These are phyloP conservation scores for Aureobasidium leucospermi DNA, from an alignment of 2,329 filamentous ascomycete genomes.

Conservation along the genomic window DNA sequence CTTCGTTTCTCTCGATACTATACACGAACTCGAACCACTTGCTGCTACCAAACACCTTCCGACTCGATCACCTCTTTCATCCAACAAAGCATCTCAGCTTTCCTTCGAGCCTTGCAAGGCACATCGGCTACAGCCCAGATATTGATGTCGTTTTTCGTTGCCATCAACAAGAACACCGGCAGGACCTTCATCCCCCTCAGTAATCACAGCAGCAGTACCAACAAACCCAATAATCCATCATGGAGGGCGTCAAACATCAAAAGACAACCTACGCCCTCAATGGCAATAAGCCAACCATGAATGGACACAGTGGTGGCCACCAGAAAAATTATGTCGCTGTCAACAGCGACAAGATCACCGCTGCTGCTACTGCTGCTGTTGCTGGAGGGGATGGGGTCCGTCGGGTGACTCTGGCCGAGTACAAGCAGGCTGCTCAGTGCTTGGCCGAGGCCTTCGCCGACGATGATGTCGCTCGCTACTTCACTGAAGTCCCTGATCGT, in stretches of 20 bases:
- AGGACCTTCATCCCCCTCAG: conserved; percentile 39
- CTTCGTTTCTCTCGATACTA: not conserved
- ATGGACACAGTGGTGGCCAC: conserved; percentile 15
- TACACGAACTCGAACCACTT: not conserved
- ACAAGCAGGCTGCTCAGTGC: conserved; percentile 61
- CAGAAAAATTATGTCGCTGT: not conserved
- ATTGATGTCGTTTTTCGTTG: conserved; percentile 30
- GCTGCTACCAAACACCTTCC: not conserved
- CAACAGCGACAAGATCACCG: not conserved
- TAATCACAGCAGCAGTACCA: conserved; percentile 33
- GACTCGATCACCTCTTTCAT: not conserved
- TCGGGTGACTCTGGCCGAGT: conserved; percentile 57
- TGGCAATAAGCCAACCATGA: conserved; percentile 32
- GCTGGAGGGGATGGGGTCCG: conserved; percentile 49
- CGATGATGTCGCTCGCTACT: conserved; percentile 68
- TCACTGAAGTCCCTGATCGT: conserved; percentile 64
- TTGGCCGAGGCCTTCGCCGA: conserved; percentile 71
- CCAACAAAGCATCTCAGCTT: not conserved
- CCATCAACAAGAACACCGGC: conserved; percentile 39
- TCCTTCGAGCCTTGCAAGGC: not conserved
- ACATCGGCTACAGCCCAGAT: conserved; percentile 1
- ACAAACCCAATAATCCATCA: conserved; percentile 35
- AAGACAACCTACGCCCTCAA: conserved; percentile 17
- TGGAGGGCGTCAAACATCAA: conserved; percentile 35
- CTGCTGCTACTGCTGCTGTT: conserved; percentile 5